These are phyloP conservation scores for Blastobotrys raffinosifermentans DNA, from an alignment of 1,139 yeast genomes.

Conservation along the genomic window DNA sequence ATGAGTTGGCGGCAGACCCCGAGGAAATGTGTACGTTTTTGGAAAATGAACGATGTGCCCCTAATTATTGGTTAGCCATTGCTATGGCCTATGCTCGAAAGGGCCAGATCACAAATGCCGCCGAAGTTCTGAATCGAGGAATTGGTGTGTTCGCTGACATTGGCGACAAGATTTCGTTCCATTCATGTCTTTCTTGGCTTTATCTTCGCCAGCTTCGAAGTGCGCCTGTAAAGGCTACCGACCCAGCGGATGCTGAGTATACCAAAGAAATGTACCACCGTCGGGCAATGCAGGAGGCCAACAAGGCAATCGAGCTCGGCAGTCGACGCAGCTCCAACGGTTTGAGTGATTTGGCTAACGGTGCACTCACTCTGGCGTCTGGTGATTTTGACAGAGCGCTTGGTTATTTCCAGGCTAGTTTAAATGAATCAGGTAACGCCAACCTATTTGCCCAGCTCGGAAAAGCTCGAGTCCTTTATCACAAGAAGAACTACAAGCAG, in stretches of 20 bases:
- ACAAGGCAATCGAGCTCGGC: conserved; percentile 33
- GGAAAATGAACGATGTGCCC: conserved; percentile 70
- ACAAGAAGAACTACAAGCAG: conserved; percentile 62
- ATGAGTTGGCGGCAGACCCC: conserved; percentile 87
- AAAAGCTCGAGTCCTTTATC: conserved; percentile 74
- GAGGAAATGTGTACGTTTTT: conserved; percentile 71
- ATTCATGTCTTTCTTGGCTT: conserved; percentile 70
- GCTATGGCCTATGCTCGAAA: conserved; percentile 73
- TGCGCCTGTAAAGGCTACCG: conserved; percentile 30
- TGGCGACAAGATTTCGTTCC: conserved; percentile 50
- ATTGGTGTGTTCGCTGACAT: conserved; percentile 31
- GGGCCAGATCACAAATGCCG: conserved; percentile 55
- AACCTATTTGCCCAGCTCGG: conserved; percentile 79
- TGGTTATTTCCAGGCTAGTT: conserved; percentile 42
- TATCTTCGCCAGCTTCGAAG: conserved; percentile 47
- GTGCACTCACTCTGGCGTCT: conserved; percentile 46
- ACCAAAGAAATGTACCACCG: conserved; percentile 25
- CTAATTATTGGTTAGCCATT: conserved; percentile 76
- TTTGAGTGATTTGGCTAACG: conserved; percentile 48
- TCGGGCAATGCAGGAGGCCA: conserved; percentile 28
- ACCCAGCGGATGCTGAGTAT: conserved; percentile 14
- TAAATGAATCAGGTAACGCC: conserved; percentile 34
- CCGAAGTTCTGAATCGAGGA: conserved; percentile 58
- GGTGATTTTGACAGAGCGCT: conserved; percentile 54
- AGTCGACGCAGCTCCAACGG: conserved; percentile 4